These are phyloP conservation scores for Cryptococcus deneoformans DNA, from an alignment of 1,284 basidiomycete genomes.

Conservation along the genomic window DNA sequence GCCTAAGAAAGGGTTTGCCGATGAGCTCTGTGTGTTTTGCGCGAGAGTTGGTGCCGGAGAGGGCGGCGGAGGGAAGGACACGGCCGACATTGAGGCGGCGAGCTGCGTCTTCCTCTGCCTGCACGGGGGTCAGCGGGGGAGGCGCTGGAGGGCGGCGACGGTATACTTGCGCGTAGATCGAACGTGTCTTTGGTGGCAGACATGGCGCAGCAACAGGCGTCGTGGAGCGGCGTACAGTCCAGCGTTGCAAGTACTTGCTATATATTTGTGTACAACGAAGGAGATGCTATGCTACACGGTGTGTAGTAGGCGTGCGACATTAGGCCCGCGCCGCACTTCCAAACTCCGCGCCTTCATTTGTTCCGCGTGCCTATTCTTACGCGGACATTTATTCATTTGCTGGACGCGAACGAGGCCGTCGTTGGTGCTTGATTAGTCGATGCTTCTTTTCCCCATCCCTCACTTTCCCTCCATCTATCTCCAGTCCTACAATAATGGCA, in stretches of 20 bases:
- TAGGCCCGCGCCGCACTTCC: no score
- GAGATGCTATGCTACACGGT: no score
- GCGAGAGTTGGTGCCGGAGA: slow-evolving; percentile 19
- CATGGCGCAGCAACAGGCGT: not conserved
- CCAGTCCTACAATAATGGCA: not conserved
- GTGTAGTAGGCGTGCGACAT: no score
- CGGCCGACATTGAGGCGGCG: slow-evolving; percentile 26
- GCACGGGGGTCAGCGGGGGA: not conserved
- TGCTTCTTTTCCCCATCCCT: not conserved
- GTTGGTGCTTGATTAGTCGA: no score
- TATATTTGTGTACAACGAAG: no score
- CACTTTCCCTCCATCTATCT: not conserved
- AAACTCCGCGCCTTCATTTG: no score
- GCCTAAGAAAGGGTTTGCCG: slow-evolving; percentile 22
- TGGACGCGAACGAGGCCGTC: no score
- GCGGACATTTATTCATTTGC: no score
- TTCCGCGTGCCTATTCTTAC: no score
- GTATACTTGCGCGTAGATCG: not conserved
- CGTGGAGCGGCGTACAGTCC: no score
- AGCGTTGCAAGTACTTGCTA: no score
- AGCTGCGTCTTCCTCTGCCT: slow-evolving; percentile 44
- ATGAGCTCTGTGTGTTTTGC: slow-evolving; percentile 38
- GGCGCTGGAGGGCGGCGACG: not conserved
- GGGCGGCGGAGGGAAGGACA: slow-evolving; percentile 4
- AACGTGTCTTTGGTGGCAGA: not conserved